Conservation (phyloP, 2,329 filamentous ascomycete species). For the Paecilomyces niveus region DNA sequence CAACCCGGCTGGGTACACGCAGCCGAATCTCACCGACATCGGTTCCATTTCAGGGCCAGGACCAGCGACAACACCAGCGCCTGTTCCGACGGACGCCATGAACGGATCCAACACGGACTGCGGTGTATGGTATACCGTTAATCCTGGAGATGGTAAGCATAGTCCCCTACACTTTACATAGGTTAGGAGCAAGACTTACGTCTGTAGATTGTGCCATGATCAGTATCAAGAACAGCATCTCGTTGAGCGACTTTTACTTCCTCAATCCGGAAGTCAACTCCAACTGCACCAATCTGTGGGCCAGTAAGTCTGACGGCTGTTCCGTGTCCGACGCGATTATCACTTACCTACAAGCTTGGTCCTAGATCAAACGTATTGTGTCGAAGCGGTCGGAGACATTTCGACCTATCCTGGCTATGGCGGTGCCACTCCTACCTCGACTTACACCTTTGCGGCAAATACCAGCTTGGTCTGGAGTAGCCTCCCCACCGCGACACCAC, state of each 20-base stretch:
- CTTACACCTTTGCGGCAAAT: too few relatives aligned
- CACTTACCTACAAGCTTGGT: not conserved
- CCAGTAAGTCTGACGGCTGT: not conserved
- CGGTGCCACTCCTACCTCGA: not conserved
- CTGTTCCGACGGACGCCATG: not conserved
- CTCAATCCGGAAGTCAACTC: slow-evolving; percentile 3
- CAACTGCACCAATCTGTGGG: slow-evolving; percentile 4
- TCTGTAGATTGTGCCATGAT: too few relatives aligned
- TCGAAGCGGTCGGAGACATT: not conserved
- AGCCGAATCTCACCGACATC: not conserved
- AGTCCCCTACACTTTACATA: too few relatives aligned
- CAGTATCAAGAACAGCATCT: slow-evolving; percentile 2
- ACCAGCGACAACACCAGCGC: not conserved
- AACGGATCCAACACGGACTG: not conserved
- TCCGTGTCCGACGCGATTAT: too few relatives aligned
- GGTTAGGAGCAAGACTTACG: too few relatives aligned
- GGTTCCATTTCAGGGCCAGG: not conserved
- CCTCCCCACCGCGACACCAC: too few relatives aligned
- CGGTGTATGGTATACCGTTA: not conserved
- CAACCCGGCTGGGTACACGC: not conserved
- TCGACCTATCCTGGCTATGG: not conserved
- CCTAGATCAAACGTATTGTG: not conserved
- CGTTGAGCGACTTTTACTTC: slow-evolving; percentile 5
- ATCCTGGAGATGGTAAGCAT: too few relatives aligned
- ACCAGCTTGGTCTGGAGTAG: too few relatives aligned